These are phyloP conservation scores for Tricholoma matsutake DNA, from an alignment of 768 basidiomycete species.

Conservation along the genomic window DNA sequence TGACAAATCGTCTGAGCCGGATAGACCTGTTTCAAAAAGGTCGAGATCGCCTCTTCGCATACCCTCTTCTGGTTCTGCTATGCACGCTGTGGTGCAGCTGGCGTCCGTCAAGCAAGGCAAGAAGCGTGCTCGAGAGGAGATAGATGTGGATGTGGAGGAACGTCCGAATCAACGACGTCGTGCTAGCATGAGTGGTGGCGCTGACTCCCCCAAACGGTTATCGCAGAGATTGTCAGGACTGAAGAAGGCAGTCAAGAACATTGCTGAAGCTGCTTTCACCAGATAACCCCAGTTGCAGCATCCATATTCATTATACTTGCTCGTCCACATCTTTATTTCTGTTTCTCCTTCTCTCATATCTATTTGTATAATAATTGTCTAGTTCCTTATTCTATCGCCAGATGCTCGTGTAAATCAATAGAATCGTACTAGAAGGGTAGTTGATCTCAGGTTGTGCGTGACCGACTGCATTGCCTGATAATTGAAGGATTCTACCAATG, in stretches of 20 bases:
- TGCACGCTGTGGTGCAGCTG: not conserved
- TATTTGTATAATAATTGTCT: not conserved
- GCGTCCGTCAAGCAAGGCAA: not conserved
- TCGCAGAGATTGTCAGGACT: constrained; percentile 2
- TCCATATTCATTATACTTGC: not conserved
- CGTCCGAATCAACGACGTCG: constrained; percentile 1
- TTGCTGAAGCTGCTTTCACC: not conserved
- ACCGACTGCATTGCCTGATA: too few relatives aligned
- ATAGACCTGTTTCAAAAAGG: not conserved
- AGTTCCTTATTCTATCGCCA: not conserved
- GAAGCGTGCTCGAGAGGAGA: constrained; percentile 7
- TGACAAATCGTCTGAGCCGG: not conserved
- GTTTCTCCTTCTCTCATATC: not conserved
- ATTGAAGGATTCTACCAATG: too few relatives aligned
- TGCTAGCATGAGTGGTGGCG: not conserved
- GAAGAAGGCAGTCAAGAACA: constrained; percentile 1
- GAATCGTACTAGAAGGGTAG: not conserved
- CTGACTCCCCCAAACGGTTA: not conserved
- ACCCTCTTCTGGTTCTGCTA: constrained; percentile 1
- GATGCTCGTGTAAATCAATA: not conserved
- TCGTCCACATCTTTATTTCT: not conserved
- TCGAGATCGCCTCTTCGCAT: not conserved
- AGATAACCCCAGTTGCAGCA: not conserved
- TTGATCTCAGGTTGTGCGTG: not conserved
- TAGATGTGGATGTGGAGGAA: not conserved